Evolutionary conservation across 176 grass and related monocot genomes (phyloP), one percentile per base, ranked within the genome.

Genomic region (Phoenix roebelenii): DNA sequence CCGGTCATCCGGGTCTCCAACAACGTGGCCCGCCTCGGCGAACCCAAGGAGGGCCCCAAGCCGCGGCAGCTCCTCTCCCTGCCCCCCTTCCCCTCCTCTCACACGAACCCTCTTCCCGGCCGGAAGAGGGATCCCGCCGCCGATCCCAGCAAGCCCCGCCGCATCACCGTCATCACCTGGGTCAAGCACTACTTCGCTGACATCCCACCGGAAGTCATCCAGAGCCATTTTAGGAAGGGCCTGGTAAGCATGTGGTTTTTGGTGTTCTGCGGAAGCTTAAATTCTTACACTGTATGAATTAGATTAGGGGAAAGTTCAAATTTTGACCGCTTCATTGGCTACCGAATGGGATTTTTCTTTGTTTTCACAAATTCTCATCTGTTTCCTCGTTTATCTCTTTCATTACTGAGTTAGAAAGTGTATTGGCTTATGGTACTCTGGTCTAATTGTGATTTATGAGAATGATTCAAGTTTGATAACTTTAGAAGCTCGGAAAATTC

Each of bases 101-200:
- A 65, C 24, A n/a, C 64, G 16, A 54, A 82, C 5, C 74, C 81
- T 19, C 85, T 95, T n/a, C 55, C 78, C 3, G 85, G 89, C 20
- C 67, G 89, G 77, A 95, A 89, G 56, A 58, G 54, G 30, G 28
- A 19, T 26, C 51, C 28, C 5, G 53, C 1, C 19, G 24, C 65
- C 65, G 9, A 44, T 44, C 35, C 3, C n/a, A 28, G 52, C n/a
- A 57, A 53, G 12, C 67, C 63, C 5, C 59, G 55, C 19, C 73
- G 54, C 18, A 85, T 95, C 32, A 89, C 85, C 4, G 89, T 68
- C 20, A 71, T 95, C 25, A 89, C 81, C 71, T 88, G 89, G 84
- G 72, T 85, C 67, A 95, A 95, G 74, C 89, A 89, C 72, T 85
- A 84, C 52, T 85, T 95, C 50, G 59, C 71, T 4, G 89, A 95